These are phyloP conservation scores for Lentinula edodes DNA, from an alignment of 768 basidiomycete species.

Conservation along the genomic window DNA sequence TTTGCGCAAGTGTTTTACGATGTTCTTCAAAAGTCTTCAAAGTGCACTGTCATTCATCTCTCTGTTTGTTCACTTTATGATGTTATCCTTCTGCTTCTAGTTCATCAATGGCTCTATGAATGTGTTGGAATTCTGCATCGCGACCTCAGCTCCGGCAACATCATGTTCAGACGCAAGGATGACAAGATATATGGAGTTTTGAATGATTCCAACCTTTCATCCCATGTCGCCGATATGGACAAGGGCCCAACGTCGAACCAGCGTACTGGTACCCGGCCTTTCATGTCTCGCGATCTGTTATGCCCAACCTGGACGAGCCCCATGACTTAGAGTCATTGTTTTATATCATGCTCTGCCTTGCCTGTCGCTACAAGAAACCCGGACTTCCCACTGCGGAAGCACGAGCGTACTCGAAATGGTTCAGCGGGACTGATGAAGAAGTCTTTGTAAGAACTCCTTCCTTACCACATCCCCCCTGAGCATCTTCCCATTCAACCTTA, in stretches of 20 bases:
- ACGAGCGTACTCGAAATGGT: not conserved
- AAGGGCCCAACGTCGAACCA: not conserved
- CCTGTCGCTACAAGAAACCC: not conserved
- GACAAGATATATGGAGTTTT: constrained; percentile 9
- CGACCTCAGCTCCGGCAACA: constrained; percentile 11
- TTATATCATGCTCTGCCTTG: constrained; percentile 1
- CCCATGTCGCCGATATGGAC: not conserved
- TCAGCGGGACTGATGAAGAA: not conserved
- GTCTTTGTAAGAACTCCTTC: not conserved
- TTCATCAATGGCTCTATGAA: constrained; percentile 6
- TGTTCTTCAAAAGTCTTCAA: not conserved
- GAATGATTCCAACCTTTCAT: constrained; percentile 9
- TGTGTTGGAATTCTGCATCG: constrained; percentile 9
- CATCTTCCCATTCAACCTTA: not conserved
- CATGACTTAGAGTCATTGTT: constrained; percentile 8
- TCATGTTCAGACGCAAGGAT: constrained; percentile 11
- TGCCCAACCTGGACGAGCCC: not conserved
- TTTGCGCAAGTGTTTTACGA: not conserved
- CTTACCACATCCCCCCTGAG: not conserved
- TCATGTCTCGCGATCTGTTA: not conserved
- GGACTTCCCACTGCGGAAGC: not conserved
- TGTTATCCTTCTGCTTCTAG: not conserved
- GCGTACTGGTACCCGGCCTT: constrained; percentile 1
- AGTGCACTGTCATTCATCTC: not conserved
- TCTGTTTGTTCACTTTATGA: not conserved